Evolutionary conservation across 495 filamentous ascomycete genomes (phyloP), one percentile per base, ranked within the genome.

Genomic region (Neurospora terricola): DNA sequence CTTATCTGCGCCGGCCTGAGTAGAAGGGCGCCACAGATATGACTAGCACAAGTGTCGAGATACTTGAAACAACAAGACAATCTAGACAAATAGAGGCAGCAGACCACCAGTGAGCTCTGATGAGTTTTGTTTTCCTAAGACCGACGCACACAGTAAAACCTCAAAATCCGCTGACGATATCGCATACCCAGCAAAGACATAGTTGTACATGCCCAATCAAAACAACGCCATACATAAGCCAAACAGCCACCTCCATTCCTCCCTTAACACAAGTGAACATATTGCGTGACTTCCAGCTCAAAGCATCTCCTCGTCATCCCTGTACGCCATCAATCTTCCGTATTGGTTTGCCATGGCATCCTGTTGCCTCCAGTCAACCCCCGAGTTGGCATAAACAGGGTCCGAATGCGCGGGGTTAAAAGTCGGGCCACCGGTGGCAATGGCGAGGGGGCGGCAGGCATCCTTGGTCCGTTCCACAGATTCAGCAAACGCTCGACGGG

Each of bases 311-410:
- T 79, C 75, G 10, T 77, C 76, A 72, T 78, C 69, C 69, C 77
- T 73, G 77, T 82, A 83, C 69, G 84, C 82, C 78, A 88, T 83
- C 69, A 85, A 83, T 38, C 78, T 75, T 4, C 86, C 86, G 73
- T 91, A 90, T 76, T 89, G 87, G 70, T 89, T 85, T 79, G 89
- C 88, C 86, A 91, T 88, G 0, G 76, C 81, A 54, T 82, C 80
- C 75, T 87, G 84, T 80, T 84, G 83, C 81, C 85, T 85, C 70
- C 82, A 83, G 70, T 81, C 83, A 71, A 36, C 75, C 70, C 75
- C 40, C 4, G 30, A 38, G 59, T 83, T 83, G 76, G 54, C 54
- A 30, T 91, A 92, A 38, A 90, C 87, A 0, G 91, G 90, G 73
- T 92, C 90, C 54, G 83, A 88, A 70, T 78, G 78, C 36, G 88